These are phyloP conservation scores for Williopsis jadinii DNA, from an alignment of 1,139 yeast genomes.

Conservation along the genomic window DNA sequence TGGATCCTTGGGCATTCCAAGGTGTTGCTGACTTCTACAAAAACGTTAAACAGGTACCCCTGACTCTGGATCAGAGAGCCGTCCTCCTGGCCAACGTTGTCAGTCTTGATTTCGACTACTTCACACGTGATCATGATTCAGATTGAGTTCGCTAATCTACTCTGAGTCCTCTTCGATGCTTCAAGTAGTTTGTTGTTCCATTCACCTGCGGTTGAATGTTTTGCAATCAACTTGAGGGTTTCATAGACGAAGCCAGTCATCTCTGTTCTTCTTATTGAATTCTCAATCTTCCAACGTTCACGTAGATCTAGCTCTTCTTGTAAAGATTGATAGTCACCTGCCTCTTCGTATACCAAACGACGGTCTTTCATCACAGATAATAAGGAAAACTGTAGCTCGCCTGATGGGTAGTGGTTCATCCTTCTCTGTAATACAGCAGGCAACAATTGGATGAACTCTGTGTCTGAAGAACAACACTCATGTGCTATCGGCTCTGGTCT, in stretches of 20 bases:
- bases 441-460: constrained; percentile 38
- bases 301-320: constrained; percentile 30
- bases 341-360: constrained; percentile 30
- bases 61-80: constrained; percentile 77
- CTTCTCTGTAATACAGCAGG: constrained; percentile 43
- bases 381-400: constrained; percentile 54
- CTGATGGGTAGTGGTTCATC: constrained; percentile 36
- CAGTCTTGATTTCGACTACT: constrained; percentile 88
- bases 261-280: constrained; percentile 46
- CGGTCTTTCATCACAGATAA: constrained; percentile 50
- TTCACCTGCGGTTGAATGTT: constrained; percentile 33
- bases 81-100: constrained; percentile 78
- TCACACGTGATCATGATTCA: constrained; percentile 24
- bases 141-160: neutral
- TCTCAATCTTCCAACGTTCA: constrained; percentile 33
- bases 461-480: constrained; percentile 30
- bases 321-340: constrained; percentile 34
- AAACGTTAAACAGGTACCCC: constrained; percentile 6
- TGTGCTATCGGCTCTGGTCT: constrained; percentile 54
- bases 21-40: constrained; percentile 28
- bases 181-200: constrained; percentile 35
- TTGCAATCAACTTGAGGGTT: constrained; percentile 36
- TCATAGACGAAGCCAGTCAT: constrained; percentile 46
- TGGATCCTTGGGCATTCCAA: constrained; percentile 26
- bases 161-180: constrained; percentile 20